A percentile compares a stretch with the other conserved stretches of the same genome.
Conservation (phyloP, 2,329 filamentous ascomycete genomes). For the Helotiales sp. region DNA sequence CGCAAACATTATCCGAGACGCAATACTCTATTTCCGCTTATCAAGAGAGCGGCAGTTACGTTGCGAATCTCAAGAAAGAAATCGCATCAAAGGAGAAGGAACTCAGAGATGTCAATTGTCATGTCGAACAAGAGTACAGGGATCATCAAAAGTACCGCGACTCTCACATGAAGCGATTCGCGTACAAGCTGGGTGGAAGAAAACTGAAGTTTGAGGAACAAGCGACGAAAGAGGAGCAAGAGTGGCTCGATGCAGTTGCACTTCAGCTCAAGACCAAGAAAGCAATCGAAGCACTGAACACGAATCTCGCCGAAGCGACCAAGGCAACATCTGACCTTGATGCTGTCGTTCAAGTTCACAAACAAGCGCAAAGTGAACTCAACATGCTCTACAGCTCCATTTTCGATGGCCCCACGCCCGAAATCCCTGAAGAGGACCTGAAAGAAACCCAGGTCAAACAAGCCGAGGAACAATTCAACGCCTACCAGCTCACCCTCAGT, state of each 20-base stretch:
- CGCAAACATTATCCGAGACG: slow-evolving; percentile 47
- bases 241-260: slow-evolving; percentile 54
- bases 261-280: slow-evolving; percentile 47
- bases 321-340: slow-evolving; percentile 40
- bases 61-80: slow-evolving; percentile 46
- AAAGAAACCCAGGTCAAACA: slow-evolving; percentile 41
- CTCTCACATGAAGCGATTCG: slow-evolving; percentile 51
- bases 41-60: slow-evolving; percentile 45
- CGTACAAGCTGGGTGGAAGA: slow-evolving; percentile 51
- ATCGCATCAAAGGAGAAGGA: slow-evolving; percentile 39
- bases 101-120: slow-evolving; percentile 41
- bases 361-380: slow-evolving; percentile 45
- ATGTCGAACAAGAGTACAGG: slow-evolving; percentile 48
- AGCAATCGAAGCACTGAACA: slow-evolving; percentile 41
- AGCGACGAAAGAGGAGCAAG: slow-evolving; percentile 53
- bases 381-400: slow-evolving; percentile 54
- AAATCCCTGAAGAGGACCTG: slow-evolving; percentile 53
- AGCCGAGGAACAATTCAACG: slow-evolving; percentile 41
- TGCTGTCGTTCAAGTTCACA: slow-evolving; percentile 37
- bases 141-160: slow-evolving; percentile 55
- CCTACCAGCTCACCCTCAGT: slow-evolving; percentile 38
- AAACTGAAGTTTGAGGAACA: slow-evolving; percentile 49
- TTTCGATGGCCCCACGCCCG: slow-evolving; percentile 53
- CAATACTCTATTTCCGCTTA: slow-evolving; percentile 49
- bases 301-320: slow-evolving; percentile 43